These are phyloP conservation scores for Tetrahymena borealis DNA, from an alignment of 73 alveolate species.

Conservation along the genomic window DNA sequence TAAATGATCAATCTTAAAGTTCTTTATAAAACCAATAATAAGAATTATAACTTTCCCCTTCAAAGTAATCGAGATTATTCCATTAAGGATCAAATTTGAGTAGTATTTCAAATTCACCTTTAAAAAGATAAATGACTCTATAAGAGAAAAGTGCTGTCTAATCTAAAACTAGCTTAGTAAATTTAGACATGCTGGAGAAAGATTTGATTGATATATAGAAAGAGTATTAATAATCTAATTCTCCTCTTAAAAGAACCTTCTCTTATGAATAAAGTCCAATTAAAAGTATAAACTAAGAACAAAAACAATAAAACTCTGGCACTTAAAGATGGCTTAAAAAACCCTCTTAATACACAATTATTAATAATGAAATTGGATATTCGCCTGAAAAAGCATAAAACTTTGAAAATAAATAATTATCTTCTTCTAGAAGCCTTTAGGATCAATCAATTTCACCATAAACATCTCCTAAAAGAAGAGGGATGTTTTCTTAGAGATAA, in stretches of 20 bases:
- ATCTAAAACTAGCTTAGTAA: not conserved
- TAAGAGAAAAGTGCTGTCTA: not conserved
- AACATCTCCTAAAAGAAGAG: not conserved
- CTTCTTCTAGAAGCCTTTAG: not conserved
- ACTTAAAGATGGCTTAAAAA: not conserved
- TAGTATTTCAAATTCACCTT: not conserved
- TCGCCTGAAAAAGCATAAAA: not conserved
- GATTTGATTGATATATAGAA: not conserved
- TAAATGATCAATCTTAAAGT: not conserved
- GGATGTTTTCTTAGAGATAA: not conserved
- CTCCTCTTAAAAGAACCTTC: not conserved
- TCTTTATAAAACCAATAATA: not conserved
- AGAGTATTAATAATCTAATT: not conserved
- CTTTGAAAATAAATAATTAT: not conserved
- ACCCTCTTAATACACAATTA: not conserved
- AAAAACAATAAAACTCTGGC: not conserved
- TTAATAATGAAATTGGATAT: not conserved
- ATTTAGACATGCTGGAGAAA: not conserved
- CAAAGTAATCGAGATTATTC: not conserved
- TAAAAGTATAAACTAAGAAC: not conserved
- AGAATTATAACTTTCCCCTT: not conserved
- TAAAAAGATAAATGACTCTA: not conserved
- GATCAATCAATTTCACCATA: not conserved
- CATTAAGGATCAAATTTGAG: not conserved
- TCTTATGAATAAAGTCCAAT: not conserved